Evolutionary conservation across 371 early-diverging fungal species (phyloP), one percentile per base, ranked within the genome.

Genomic region (Mycotypha africana): DNA sequence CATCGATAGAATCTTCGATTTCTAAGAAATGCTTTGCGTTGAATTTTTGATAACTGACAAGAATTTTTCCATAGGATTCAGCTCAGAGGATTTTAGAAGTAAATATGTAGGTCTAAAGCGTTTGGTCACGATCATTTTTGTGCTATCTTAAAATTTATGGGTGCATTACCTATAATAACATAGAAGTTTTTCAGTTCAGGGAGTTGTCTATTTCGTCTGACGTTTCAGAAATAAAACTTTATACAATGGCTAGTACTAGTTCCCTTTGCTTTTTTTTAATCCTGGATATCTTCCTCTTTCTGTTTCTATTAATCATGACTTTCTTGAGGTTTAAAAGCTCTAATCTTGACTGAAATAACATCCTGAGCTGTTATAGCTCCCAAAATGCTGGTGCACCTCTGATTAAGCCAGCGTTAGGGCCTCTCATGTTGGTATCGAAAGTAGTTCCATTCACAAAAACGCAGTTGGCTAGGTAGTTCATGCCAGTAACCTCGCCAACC

Each of bases 61-160:
- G 40, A 51, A 39, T 24, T 51, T 36, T 21, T 51, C 45, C 8
- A 51, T 41, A 34, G 45, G 52, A 26, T 51, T 51, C 33, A 51
- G 45, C 36, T 28, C 35, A 45, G 52, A 41, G 21, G 52, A 51
- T 32, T 45, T 39, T 22, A 45, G 39, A 39, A 41, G 45, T 20
- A 51, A n/a, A 20, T 32, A 20, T 17, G 45, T 39, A 25, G 33
- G 38, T 16, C 30, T 38, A 33, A 38, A 47, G 40, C 47, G 31
- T 21, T 26, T 17, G 14, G 20, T 21, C 23, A 38, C 28, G 20
- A 37, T 47, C 21, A 47, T 28, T 21, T 38, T 39, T 17, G 38
- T 22, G 31, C 26, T 32, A 38, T 22, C 30, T 31, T 45, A 25
- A 24, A 1, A 15, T 35, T 38, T 47, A 38, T 47, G 21, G 38